Percentiles rank a stretch among this genome's conserved stretches.
Conservation (phyloP, 2,329 filamentous ascomycete genomes). For the Penicillium thymicola region DNA sequence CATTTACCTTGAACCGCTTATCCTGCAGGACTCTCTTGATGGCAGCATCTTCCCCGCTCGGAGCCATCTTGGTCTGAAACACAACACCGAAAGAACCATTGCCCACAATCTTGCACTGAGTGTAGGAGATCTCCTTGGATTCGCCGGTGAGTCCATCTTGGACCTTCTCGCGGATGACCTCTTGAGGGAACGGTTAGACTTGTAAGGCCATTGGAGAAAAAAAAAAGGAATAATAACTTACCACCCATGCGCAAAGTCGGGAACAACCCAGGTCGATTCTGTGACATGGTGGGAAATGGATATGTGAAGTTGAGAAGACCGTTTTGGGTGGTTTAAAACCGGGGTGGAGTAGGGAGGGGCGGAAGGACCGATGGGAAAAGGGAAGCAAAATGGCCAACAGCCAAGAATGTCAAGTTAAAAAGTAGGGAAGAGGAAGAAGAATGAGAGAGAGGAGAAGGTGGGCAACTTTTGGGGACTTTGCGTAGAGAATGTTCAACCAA, state of each 20-base stretch:
- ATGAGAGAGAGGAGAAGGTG: conserved; percentile 18
- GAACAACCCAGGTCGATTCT: conserved; percentile 88
- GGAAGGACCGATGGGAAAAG: conserved; percentile 34
- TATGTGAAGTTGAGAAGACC: conserved; percentile 43
- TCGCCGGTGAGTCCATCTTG: conserved; percentile 97
- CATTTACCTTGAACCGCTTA: conserved; percentile 93
- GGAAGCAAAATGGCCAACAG: conserved; percentile 28
- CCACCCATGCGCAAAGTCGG: conserved; percentile 91
- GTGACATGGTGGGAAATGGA: conserved; percentile 64
- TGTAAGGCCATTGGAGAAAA: conserved; percentile 26
- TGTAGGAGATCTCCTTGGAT: conserved; percentile 95
- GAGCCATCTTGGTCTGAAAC: conserved; percentile 97
- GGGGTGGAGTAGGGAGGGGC: conserved; percentile 33
- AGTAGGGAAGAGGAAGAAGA: conserved; percentile 18
- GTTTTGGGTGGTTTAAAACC: conserved; percentile 48
- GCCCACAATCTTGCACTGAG: conserved; percentile 98
- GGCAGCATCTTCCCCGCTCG: conserved; percentile 95
- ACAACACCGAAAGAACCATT: conserved; percentile 99
- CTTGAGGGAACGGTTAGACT: conserved; percentile 47
- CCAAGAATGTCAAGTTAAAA: conserved; percentile 30
- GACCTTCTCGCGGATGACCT: conserved; percentile 97
- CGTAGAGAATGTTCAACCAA: conserved; percentile 21
- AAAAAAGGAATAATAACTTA: conserved; percentile 51
- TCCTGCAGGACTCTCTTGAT: conserved; percentile 99
- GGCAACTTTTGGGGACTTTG: conserved; percentile 16